These are phyloP conservation scores for Amanita rimosa DNA, from an alignment of 768 basidiomycete species.

Conservation along the genomic window DNA sequence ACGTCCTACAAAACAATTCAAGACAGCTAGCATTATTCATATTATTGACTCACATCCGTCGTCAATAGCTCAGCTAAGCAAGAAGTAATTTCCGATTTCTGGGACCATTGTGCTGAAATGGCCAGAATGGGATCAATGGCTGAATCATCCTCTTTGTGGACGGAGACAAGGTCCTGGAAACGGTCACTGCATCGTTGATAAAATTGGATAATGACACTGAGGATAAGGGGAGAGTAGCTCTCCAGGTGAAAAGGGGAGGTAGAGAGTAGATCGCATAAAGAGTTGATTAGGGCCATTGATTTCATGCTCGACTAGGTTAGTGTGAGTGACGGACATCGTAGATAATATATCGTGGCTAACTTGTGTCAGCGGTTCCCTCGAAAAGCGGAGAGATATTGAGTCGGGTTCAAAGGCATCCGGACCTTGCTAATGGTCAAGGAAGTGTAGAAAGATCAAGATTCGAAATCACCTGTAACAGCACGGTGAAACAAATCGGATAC, in stretches of 20 bases:
- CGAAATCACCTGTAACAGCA: constrained; percentile 54
- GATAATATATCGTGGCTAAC: constrained; percentile 25
- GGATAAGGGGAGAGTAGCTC: constrained; percentile 87
- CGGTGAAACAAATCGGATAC: constrained; percentile 81
- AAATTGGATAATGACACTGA: constrained; percentile 91
- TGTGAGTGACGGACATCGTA: not conserved
- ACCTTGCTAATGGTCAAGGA: constrained; percentile 25
- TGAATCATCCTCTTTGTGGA: constrained; percentile 15
- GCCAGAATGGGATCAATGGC: constrained; percentile 36
- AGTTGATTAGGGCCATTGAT: constrained; percentile 84
- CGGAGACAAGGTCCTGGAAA: constrained; percentile 63
- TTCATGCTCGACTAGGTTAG: constrained; percentile 61
- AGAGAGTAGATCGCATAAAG: constrained; percentile 82
- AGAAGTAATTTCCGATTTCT: constrained; percentile 64
- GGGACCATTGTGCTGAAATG: constrained; percentile 76
- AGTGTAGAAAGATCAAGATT: not conserved
- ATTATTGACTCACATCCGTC: constrained; percentile 32
- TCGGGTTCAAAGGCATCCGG: constrained; percentile 87
- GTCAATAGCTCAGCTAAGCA: constrained; percentile 59
- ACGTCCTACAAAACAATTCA: not conserved
- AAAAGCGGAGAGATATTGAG: constrained; percentile 50
- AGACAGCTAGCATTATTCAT: not conserved
- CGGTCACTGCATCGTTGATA: constrained; percentile 89
- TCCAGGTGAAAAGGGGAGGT: constrained; percentile 92
- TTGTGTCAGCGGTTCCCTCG: constrained; percentile 67